Conservation (phyloP, 2,329 filamentous ascomycete genomes). For the Colletotrichum agaves region DNA sequence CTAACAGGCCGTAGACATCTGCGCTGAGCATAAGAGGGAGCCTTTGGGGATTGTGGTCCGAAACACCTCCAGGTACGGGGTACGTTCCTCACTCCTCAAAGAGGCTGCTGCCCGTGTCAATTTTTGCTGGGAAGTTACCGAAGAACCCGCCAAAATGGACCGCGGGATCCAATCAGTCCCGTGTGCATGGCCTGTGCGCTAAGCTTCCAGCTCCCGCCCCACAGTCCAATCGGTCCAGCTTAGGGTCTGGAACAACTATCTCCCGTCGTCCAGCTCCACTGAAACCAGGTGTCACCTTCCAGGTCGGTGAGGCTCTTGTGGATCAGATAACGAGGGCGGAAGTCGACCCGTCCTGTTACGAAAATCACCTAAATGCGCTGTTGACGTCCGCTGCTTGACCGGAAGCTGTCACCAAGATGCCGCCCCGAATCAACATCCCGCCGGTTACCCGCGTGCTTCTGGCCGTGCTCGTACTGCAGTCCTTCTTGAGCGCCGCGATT, state of each 20-base stretch:
- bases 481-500: slow-evolving; percentile 83
- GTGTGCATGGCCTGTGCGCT: slow-evolving; percentile 23
- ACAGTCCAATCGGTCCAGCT: slow-evolving; percentile 1
- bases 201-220: slow-evolving; percentile 18
- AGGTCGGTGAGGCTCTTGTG: slow-evolving; percentile 11
- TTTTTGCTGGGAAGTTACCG: slow-evolving; percentile 21
- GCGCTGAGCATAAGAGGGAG: slow-evolving; percentile 14
- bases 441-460: slow-evolving; percentile 89
- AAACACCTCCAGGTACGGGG: neutral
- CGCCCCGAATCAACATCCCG: slow-evolving; percentile 88
- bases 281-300: slow-evolving; percentile 31
- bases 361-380: slow-evolving; percentile 32
- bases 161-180: slow-evolving; percentile 24
- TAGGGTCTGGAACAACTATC: neutral
- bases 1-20: neutral
- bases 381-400: slow-evolving; percentile 27
- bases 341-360: slow-evolving; percentile 27
- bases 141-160: slow-evolving; percentile 23
- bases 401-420: slow-evolving; percentile 64
- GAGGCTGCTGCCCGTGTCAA: slow-evolving; percentile 22
- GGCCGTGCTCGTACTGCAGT: slow-evolving; percentile 78
- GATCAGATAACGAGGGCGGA: slow-evolving; percentile 24
- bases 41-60: slow-evolving; percentile 7
- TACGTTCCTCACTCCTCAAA: slow-evolving; percentile 10
- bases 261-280: neutral